phyloP scores from a whole-genome alignment of 805 yeast genomes.

The Zygosaccharomyces lentus region DNA sequence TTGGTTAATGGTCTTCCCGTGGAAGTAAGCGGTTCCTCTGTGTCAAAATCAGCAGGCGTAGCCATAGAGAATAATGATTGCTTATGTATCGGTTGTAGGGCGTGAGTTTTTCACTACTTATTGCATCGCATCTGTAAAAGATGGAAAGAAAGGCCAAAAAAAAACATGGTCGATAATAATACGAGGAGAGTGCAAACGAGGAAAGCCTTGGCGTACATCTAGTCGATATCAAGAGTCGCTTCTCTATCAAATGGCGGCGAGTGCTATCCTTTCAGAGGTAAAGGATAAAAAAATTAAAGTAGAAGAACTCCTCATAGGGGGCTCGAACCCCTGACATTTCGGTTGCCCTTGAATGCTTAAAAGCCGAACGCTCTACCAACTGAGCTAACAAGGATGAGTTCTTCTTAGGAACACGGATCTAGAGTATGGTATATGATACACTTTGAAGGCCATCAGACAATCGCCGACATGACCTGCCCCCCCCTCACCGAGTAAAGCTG shows the following conservation, averaged over 20 bases:
- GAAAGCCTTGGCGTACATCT: too few species aligned
- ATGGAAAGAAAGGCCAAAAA: neutral
- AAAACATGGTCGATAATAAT: neutral
- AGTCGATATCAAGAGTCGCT: too few species aligned
- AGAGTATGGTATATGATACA: too few species aligned
- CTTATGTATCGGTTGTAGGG: too few species aligned
- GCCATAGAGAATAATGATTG: conserved; percentile 12
- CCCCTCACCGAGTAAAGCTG: too few species aligned
- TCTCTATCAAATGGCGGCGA: too few species aligned
- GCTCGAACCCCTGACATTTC: conserved; percentile 51
- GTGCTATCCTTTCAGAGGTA: too few species aligned
- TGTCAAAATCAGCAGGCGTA: conserved; percentile 32
- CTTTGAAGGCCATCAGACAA: too few species aligned
- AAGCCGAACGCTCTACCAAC: conserved; percentile 71
- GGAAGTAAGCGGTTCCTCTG: conserved; percentile 75
- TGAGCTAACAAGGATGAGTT: conserved; percentile 55
- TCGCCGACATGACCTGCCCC: too few species aligned
- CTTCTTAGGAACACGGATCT: conserved; percentile 16
- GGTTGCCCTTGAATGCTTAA: conserved; percentile 43
- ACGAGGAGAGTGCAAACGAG: too few species aligned
- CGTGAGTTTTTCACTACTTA: neutral
- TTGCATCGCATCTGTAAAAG: neutral
- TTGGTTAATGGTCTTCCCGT: conserved; percentile 61
- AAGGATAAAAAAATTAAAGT: too few species aligned
- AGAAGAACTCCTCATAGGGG: conserved; percentile 46